Conservation (phyloP, 192 early-diverging fungal species). For the Dissophora globulifera region DNA sequence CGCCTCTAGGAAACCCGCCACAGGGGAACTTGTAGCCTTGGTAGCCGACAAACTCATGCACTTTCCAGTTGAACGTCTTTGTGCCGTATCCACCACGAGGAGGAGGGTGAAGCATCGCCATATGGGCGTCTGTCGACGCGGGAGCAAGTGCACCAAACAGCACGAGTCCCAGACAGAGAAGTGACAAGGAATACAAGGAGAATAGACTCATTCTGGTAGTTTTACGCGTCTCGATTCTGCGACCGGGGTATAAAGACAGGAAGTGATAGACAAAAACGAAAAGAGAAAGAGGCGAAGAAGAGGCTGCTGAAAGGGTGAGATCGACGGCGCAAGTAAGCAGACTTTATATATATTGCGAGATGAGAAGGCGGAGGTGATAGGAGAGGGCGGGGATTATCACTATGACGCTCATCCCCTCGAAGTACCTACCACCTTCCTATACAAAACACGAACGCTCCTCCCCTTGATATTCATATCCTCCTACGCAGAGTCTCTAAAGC, state of each 20-base stretch:
- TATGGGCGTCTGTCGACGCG: slow-evolving; percentile 19
- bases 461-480: too few relatives aligned
- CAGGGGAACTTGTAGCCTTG: slow-evolving; percentile 33
- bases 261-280: not conserved
- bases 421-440: too few relatives aligned
- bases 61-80: slow-evolving; percentile 23
- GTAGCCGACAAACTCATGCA: slow-evolving; percentile 37
- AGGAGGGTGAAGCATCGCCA: slow-evolving; percentile 32
- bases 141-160: not conserved
- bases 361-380: too few relatives aligned
- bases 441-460: too few relatives aligned
- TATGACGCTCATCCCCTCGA: too few relatives aligned
- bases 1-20: slow-evolving; percentile 20
- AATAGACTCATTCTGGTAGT: not conserved
- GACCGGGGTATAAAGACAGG: not conserved
- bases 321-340: too few relatives aligned
- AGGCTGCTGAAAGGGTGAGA: too few relatives aligned
- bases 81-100: slow-evolving; percentile 34
- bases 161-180: slow-evolving; percentile 11
- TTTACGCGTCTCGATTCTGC: too few relatives aligned
- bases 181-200: not conserved
- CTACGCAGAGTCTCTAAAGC: too few relatives aligned
- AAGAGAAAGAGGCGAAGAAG: too few relatives aligned
- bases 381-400: too few relatives aligned
- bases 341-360: too few relatives aligned